Base-by-base conservation (phyloP, 306 rosid species). In the Luffa acutangula region DNA sequence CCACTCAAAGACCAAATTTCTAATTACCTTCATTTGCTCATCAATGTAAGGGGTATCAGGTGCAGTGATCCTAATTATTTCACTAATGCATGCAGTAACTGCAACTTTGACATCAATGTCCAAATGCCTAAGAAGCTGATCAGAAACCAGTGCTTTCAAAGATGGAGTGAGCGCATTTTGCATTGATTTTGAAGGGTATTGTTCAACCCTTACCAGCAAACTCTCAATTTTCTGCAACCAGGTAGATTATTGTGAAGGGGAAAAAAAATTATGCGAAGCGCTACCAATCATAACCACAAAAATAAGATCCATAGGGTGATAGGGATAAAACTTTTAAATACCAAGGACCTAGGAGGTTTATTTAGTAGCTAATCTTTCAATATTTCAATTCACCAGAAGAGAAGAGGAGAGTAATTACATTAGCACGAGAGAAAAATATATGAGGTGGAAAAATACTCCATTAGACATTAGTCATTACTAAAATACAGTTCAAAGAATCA, bases 21-120 rank as follows among this genome's bases (percentile, higher is more conserved):
- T 49, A 62, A 63, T 39, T 75, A 92, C 98, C 97, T 92, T 94
- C 98, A 94, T 94, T 81, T 89, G 91, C 49, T 89, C 97, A 79
- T 94, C 98, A 65, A 87, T 92, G 79, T 94, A 94, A 42, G 98
- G 98, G 67, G 95, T 93, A 42, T 94, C 98, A 48, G 98, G 97
- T 62, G 98, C 98, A 57, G 93, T 92, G 75, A 94, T 94, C 84
- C 98, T 91, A 46, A 97, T 94, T 77, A 94, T 91, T 85, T 94
- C 97, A 62, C 97, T 92, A 75, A 92, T 89, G 88, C 97, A 94
- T 57, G 95, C 85, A 20, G 98, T 97, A 82, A 94, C 93, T 42
- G 97, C 87, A 80, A 91, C 97, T 83, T 89, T 87, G 43, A 94
- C 97, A 84, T 94, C 97, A 78, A 80, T 65, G 83, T 94, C 82